Evolutionary conservation across 371 early-diverging fungal species (phyloP), one percentile per base, ranked within the genome.

Genomic region (Rhizopus delemar): DNA sequence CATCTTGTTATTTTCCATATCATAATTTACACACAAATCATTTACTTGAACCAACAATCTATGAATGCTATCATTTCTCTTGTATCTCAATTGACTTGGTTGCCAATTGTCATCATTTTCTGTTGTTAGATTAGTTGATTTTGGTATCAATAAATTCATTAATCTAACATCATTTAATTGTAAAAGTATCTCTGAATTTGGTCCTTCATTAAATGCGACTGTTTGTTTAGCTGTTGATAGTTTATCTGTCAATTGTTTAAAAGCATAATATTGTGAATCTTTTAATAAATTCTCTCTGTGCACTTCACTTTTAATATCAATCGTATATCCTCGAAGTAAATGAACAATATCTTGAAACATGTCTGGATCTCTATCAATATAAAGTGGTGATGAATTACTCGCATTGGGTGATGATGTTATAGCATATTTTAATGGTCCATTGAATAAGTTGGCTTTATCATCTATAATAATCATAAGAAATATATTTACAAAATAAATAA

Each of bases 211-310:
- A 66, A 80, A 78, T 3, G 78, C 77, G 35, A 80, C 63, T 0
- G 75, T 74, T 34, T 63, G 62, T 36, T 66, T 65, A 3, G 76
- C 71, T 2, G 69, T 73, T n/a, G 75, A 48, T 7, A 87, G 62
- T 59, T 84, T 84, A 22, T 82, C 84, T 5, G 68, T 68, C 8
- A 87, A 63, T 22, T 74, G 71, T 41, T 73, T 74, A 51, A 87
- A 71, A 36, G 75, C 81, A 56, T 84, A 87, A 57, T 83, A 87
- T 16, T 80, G 74, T 2, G 86, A 81, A 58, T 87, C 87, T 58
- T 77, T 83, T 22, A 87, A 63, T 31, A 87, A 54, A 51, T 87
- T 87, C 46, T 72, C 75, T 51, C 85, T 74, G 54, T 87, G 87
- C n/a, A 78, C 68, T 57, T 80, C 84, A 59, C 84, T 84, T 41